A percentile compares a stretch with the other conserved stretches of the same genome.
Conservation (phyloP, 768 basidiomycete genomes). For the Panellus pusillus region DNA sequence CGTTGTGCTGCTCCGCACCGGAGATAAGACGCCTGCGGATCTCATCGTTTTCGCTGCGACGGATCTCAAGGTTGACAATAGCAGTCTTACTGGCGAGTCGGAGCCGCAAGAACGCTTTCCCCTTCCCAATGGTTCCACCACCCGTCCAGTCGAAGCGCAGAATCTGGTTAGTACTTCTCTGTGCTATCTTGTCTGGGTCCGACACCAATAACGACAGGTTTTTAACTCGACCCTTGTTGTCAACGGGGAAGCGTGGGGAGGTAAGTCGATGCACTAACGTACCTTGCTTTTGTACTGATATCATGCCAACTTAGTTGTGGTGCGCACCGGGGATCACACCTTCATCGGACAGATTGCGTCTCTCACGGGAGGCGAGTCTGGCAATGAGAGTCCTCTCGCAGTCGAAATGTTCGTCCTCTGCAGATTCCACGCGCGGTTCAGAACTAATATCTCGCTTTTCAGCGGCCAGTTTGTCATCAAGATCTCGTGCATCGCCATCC, state of each 20-base stretch:
- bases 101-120: conserved; percentile 64
- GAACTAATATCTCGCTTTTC: conserved; percentile 2
- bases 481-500: conserved; percentile 60
- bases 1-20: conserved; percentile 60
- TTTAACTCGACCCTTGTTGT: conserved; percentile 71
- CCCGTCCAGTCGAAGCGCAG: conserved; percentile 61
- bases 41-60: conserved; percentile 57
- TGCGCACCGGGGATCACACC: conserved; percentile 66
- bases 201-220: conserved; percentile 38
- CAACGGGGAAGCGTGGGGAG: conserved; percentile 71
- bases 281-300: neutral
- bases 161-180: conserved; percentile 46
- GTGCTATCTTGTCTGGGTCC: neutral
- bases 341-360: conserved; percentile 71
- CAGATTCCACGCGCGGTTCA: neutral
- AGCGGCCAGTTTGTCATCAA: conserved; percentile 63
- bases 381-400: conserved; percentile 65
- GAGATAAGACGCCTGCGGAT: conserved; percentile 74
- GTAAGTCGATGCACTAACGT: conserved; percentile 36
- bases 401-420: conserved; percentile 54
- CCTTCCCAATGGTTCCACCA: conserved; percentile 43
- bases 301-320: conserved; percentile 45
- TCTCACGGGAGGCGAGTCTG: conserved; percentile 62
- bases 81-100: conserved; percentile 69
- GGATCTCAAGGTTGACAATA: conserved; percentile 72